These are phyloP conservation scores for Sporothrix euskadiensis DNA, from an alignment of 2,329 filamentous ascomycete genomes.

Conservation along the genomic window DNA sequence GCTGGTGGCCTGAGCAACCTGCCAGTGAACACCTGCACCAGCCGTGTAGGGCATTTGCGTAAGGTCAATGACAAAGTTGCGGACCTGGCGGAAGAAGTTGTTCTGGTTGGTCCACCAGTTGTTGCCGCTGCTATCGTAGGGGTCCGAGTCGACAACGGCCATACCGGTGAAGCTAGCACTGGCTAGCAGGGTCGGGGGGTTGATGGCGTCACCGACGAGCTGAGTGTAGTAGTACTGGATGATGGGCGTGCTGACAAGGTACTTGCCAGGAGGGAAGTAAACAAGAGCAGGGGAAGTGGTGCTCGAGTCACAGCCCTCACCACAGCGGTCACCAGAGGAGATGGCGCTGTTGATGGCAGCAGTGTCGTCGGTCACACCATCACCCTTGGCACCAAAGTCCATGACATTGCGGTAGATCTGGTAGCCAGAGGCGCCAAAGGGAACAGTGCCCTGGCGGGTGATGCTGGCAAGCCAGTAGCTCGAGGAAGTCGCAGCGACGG, in stretches of 20 bases:
- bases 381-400: slow-evolving; percentile 72
- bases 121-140: slow-evolving; percentile 67
- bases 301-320: slow-evolving; percentile 75
- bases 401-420: slow-evolving; percentile 75
- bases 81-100: slow-evolving; percentile 82
- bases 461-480: slow-evolving; percentile 73
- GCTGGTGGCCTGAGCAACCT: slow-evolving; percentile 79
- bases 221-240: slow-evolving; percentile 92
- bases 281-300: slow-evolving; percentile 83
- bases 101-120: slow-evolving; percentile 81
- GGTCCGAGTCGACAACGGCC: slow-evolving; percentile 84
- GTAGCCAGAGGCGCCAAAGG: slow-evolving; percentile 63
- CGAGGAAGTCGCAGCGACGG: slow-evolving; percentile 26
- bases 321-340: slow-evolving; percentile 75
- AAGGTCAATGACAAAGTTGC: slow-evolving; percentile 79
- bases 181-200: slow-evolving; percentile 74
- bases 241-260: slow-evolving; percentile 76
- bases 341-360: slow-evolving; percentile 85
- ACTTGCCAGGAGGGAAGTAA: slow-evolving; percentile 89
- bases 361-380: slow-evolving; percentile 75
- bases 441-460: slow-evolving; percentile 65
- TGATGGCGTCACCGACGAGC: slow-evolving; percentile 76
- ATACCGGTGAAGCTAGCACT: slow-evolving; percentile 74
- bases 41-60: slow-evolving; percentile 61
- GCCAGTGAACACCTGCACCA: slow-evolving; percentile 78